Evolutionary conservation across 2,329 filamentous ascomycete genomes (phyloP).

Genomic region (Tolypocladium amazonense): DNA sequence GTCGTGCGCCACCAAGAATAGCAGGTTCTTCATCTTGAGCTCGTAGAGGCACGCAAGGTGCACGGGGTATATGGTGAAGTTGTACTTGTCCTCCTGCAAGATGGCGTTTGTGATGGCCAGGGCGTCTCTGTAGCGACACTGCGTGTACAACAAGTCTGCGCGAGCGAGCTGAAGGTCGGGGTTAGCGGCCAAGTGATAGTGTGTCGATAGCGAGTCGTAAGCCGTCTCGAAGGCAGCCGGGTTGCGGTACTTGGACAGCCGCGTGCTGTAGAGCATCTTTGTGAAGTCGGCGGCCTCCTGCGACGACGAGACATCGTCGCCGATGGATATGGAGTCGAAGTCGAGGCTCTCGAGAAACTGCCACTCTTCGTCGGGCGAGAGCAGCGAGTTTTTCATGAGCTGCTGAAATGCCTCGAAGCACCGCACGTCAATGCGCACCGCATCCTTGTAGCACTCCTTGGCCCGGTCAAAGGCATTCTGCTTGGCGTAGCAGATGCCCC

Average conservation of each 20-base stretch:
- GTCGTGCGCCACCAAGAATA: slow-evolving; percentile 88
- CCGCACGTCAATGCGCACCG: slow-evolving; percentile 91
- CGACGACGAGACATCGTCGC: slow-evolving; percentile 53
- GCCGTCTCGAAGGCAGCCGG: slow-evolving; percentile 73
- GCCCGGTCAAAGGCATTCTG: slow-evolving; percentile 95
- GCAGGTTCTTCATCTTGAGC: slow-evolving; percentile 71
- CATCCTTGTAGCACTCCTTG: slow-evolving; percentile 97
- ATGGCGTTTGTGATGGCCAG: slow-evolving; percentile 75
- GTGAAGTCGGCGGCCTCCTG: slow-evolving; percentile 91
- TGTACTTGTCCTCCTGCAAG: slow-evolving; percentile 74
- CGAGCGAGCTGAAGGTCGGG: slow-evolving; percentile 83
- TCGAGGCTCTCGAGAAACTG: slow-evolving; percentile 79
- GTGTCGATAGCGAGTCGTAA: slow-evolving; percentile 82
- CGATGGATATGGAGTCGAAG: slow-evolving; percentile 70
- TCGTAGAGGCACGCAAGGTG: slow-evolving; percentile 89
- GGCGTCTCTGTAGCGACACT: slow-evolving; percentile 86
- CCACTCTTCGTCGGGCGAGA: slow-evolving; percentile 84
- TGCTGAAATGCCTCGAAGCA: slow-evolving; percentile 98
- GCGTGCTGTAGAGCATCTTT: slow-evolving; percentile 90
- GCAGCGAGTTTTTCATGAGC: slow-evolving; percentile 90
- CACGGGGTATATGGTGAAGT: slow-evolving; percentile 79
- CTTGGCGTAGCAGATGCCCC: slow-evolving; percentile 90
- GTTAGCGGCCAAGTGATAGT: slow-evolving; percentile 80
- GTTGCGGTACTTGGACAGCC: slow-evolving; percentile 89
- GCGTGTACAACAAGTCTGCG: slow-evolving; percentile 86